Evolutionary conservation across 129 eudicot genomes (phyloP).

Genomic region (Ambrosia artemisiifolia): DNA sequence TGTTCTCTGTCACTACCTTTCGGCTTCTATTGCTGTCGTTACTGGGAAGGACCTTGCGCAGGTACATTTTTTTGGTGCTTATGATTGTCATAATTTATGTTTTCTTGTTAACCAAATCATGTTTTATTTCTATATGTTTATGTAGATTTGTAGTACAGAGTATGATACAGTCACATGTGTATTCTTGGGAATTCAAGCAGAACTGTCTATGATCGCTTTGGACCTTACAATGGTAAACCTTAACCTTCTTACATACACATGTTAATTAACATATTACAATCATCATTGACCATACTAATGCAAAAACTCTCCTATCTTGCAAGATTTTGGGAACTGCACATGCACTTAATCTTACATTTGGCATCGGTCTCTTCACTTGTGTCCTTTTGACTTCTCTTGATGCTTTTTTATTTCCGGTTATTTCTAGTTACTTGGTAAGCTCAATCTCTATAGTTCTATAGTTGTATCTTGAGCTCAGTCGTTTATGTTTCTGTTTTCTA

Average conservation of each 20-base stretch:
- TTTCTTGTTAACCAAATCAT: not conserved
- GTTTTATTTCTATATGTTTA: constrained; percentile 15
- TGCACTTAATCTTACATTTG: constrained; percentile 70
- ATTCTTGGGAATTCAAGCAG: constrained; percentile 73
- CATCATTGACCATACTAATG: not conserved
- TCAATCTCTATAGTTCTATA: not conserved
- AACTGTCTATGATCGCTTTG: constrained; percentile 66
- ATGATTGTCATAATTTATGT: not conserved
- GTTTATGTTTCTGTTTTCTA: not conserved
- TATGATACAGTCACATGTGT: constrained; percentile 62
- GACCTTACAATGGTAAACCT: constrained; percentile 79
- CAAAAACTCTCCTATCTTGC: not conserved
- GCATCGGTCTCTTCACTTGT: constrained; percentile 63
- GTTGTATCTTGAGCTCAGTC: not conserved
- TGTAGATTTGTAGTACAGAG: constrained; percentile 75
- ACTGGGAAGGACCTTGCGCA: constrained; percentile 79
- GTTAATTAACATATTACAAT: not conserved
- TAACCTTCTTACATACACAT: not conserved
- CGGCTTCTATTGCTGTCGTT: constrained; percentile 73
- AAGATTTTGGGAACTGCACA: constrained; percentile 88
- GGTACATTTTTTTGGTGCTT: constrained; percentile 35
- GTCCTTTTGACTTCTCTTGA: constrained; percentile 76
- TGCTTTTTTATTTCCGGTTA: constrained; percentile 69
- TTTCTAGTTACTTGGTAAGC: constrained; percentile 65
- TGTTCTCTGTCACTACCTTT: constrained; percentile 77